Conservation (phyloP, 768 basidiomycete species). For the Lactarius psammicola region DNA sequence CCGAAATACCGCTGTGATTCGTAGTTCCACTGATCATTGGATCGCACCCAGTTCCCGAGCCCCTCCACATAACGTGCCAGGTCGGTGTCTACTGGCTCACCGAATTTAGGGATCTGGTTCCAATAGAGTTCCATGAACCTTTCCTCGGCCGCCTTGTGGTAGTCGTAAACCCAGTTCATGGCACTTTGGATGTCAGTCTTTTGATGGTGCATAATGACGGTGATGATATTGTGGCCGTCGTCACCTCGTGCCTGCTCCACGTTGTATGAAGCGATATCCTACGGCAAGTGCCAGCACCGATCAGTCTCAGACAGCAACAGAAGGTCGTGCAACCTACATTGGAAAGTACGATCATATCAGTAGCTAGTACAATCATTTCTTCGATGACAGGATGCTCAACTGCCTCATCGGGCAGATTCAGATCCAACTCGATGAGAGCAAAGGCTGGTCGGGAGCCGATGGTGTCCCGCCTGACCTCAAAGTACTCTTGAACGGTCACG, state of each 20-base stretch:
- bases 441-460: neutral
- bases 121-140: constrained; percentile 34
- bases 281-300: neutral
- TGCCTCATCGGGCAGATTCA: constrained; percentile 7
- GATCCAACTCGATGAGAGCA: constrained; percentile 4
- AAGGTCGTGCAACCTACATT: neutral
- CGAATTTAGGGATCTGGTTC: constrained; percentile 37
- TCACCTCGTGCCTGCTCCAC: no score
- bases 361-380: neutral
- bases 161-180: constrained; percentile 34
- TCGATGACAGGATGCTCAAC: neutral
- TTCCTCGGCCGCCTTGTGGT: constrained; percentile 32
- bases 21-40: constrained; percentile 41
- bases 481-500: constrained; percentile 3
- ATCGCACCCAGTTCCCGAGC: constrained; percentile 43
- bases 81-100: constrained; percentile 37
- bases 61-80: constrained; percentile 41
- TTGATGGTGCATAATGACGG: constrained; percentile 42
- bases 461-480: neutral
- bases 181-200: constrained; percentile 35
- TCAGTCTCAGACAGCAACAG: neutral
- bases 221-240: constrained; percentile 41
- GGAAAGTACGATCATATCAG: neutral
- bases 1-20: constrained; percentile 31
- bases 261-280: constrained; percentile 36